phyloP scores from a whole-genome alignment of 2,329 filamentous ascomycete species.

The Nemania abortiva region DNA sequence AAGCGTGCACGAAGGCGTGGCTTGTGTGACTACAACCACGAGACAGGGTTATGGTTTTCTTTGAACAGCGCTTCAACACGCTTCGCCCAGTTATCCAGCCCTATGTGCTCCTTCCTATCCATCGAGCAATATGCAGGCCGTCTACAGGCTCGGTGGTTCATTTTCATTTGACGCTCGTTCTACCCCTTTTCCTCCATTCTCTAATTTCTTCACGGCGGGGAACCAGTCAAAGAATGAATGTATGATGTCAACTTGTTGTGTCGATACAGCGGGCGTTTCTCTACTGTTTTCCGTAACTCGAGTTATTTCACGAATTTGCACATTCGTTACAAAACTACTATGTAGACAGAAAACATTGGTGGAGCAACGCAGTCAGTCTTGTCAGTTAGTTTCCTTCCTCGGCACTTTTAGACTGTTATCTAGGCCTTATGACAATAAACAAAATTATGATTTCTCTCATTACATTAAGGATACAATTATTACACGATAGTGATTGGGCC shows the following conservation, averaged over 20 bases:
- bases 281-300: background rate
- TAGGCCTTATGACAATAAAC: background rate
- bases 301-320: background rate
- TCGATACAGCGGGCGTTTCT: background rate
- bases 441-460: background rate
- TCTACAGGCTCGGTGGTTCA: background rate
- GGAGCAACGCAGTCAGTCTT: background rate
- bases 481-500: too few relatives aligned
- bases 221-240: background rate
- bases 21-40: background rate
- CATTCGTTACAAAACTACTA: background rate
- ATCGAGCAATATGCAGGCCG: background rate
- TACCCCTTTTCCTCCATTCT: background rate
- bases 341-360: background rate
- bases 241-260: background rate
- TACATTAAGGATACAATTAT: too few relatives aligned
- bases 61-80: conserved; percentile 12
- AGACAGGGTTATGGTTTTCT: conserved; percentile 1
- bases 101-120: background rate
- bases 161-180: background rate
- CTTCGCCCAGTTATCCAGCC: background rate
- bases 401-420: conserved; percentile 2
- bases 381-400: background rate
- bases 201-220: background rate
- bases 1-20: conserved; percentile 2